Conservation (phyloP, 2,329 filamentous ascomycete genomes). For the Byssoonygena ceratinophila region DNA sequence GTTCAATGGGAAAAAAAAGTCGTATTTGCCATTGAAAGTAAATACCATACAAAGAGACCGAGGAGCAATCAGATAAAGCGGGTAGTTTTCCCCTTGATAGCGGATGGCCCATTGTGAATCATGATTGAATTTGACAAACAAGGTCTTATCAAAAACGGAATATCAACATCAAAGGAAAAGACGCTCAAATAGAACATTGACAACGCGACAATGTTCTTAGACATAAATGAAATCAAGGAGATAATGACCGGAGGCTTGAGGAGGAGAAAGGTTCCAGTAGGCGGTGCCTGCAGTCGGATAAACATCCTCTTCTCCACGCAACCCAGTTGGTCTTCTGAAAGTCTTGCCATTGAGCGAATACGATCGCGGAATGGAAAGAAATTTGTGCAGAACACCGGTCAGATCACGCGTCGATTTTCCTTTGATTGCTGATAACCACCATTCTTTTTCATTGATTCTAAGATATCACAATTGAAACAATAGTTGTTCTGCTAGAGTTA, state of each 20-base stretch:
- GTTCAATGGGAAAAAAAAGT: not conserved
- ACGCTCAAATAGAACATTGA: not conserved
- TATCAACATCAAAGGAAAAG: not conserved
- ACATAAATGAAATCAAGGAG: not conserved
- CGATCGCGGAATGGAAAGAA: not conserved
- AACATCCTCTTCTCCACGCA: too few species aligned
- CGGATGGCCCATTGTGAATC: not conserved
- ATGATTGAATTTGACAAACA: not conserved
- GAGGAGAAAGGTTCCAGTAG: too few species aligned
- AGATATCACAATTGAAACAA: not conserved
- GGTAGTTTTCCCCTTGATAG: not conserved
- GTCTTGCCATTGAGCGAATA: not conserved
- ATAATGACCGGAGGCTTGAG: too few species aligned
- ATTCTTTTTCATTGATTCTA: not conserved
- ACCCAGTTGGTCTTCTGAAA: not conserved
- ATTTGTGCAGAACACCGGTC: not conserved
- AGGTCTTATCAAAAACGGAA: not conserved
- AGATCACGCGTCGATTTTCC: not conserved
- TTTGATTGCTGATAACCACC: not conserved
- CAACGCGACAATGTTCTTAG: not conserved
- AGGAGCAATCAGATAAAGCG: not conserved
- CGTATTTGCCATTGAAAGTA: constrained; percentile 7
- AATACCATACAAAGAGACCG: not conserved
- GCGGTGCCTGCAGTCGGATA: too few species aligned
- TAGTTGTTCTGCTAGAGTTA: not conserved